Conservation (phyloP, 345 rosid genomes). For the Pistacia vera region DNA sequence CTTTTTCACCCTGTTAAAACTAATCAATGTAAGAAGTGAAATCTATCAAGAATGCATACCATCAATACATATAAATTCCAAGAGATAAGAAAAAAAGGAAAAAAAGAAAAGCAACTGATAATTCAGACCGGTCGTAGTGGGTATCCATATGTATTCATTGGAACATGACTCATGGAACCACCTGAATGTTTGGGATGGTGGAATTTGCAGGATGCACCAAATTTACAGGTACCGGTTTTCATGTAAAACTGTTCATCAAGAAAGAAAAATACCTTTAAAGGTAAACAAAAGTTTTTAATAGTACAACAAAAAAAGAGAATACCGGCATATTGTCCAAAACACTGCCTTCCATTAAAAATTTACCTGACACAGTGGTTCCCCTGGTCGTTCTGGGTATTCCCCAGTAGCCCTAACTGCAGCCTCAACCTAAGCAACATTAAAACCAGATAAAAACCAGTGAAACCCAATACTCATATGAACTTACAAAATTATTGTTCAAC, state of each 20-base stretch:
- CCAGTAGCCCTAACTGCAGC: slow-evolving; percentile 80
- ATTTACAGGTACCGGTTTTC: slow-evolving; percentile 88
- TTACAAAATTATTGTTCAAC: not conserved
- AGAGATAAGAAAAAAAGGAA: too few species aligned
- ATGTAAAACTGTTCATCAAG: slow-evolving; percentile 67
- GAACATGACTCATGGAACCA: slow-evolving; percentile 63
- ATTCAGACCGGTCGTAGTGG: slow-evolving; percentile 74
- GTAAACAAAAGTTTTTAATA: not conserved
- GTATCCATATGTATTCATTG: slow-evolving; percentile 71
- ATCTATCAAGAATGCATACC: not conserved
- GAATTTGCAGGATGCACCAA: slow-evolving; percentile 97
- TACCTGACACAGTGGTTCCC: slow-evolving; percentile 92
- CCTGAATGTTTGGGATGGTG: slow-evolving; percentile 88
- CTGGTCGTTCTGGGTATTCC: slow-evolving; percentile 84
- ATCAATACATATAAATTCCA: not conserved
- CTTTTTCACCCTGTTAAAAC: slow-evolving; percentile 76
- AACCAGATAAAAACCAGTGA: slow-evolving; percentile 13
- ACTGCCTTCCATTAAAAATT: not conserved
- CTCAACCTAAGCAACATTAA: slow-evolving; percentile 47
- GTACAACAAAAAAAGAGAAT: not conserved
- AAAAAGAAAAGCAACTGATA: slow-evolving; percentile 11
- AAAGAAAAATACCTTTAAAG: slow-evolving; percentile 9
- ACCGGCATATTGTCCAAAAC: not conserved
- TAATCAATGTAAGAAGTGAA: slow-evolving; percentile 23
- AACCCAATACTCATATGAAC: slow-evolving; percentile 10